A percentile compares a stretch with the other conserved stretches of the same genome.
Evolutionary conservation across 495 filamentous ascomycete species (phyloP).

Genomic region (Glonium stellatum): DNA sequence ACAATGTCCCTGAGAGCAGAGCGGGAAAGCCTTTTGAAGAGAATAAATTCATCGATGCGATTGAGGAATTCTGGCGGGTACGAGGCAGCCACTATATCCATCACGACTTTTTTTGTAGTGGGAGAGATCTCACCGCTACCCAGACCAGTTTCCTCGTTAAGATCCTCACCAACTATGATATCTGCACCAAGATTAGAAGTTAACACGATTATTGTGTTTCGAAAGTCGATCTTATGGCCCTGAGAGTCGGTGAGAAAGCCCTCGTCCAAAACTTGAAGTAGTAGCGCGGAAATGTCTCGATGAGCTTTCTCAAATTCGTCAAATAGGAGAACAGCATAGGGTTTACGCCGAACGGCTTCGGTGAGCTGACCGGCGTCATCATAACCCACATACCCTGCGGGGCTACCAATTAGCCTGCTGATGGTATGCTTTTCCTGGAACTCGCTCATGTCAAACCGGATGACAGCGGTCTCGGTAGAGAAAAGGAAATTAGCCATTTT

Average conservation of each 20-base stretch:
- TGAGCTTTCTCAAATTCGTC: slow-evolving; percentile 99
- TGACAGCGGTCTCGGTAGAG: slow-evolving; percentile 80
- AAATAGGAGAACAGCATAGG: slow-evolving; percentile 89
- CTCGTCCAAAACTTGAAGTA: slow-evolving; percentile 93
- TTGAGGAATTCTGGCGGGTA: slow-evolving; percentile 96
- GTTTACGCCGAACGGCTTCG: slow-evolving; percentile 89
- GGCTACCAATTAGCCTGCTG: slow-evolving; percentile 83
- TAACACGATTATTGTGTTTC: slow-evolving; percentile 91
- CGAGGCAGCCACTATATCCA: slow-evolving; percentile 71
- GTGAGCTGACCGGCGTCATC: slow-evolving; percentile 96
- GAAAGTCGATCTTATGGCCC: slow-evolving; percentile 92
- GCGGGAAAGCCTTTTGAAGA: slow-evolving; percentile 77
- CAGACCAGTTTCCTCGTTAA: slow-evolving; percentile 48
- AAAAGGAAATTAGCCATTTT: slow-evolving; percentile 90
- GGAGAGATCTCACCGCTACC: slow-evolving; percentile 52
- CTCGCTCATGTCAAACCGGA: slow-evolving; percentile 95
- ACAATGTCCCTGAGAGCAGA: slow-evolving; percentile 84
- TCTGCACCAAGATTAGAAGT: slow-evolving; percentile 88
- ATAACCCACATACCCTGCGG: slow-evolving; percentile 92
- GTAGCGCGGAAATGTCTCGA: slow-evolving; percentile 85
- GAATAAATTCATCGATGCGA: slow-evolving; percentile 91
- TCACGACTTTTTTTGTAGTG: slow-evolving; percentile 66
- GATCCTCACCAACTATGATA: slow-evolving; percentile 57
- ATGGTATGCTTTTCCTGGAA: slow-evolving; percentile 98
- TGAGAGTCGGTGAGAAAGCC: slow-evolving; percentile 93